Conservation (phyloP, 805 yeast genomes). For the Candida pini region DNA sequence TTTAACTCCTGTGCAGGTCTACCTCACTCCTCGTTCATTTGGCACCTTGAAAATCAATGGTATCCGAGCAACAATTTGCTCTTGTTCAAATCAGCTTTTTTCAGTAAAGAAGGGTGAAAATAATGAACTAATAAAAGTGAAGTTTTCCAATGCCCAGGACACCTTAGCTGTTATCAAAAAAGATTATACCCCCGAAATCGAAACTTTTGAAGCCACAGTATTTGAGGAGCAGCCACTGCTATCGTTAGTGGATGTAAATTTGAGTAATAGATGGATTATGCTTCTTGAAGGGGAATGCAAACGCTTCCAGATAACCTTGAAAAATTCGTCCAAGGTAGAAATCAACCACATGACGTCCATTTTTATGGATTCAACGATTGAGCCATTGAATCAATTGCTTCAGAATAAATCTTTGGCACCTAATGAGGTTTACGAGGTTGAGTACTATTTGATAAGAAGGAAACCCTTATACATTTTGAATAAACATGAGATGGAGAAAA, state of each 20-base stretch:
- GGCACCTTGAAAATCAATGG: slow-evolving; percentile 50
- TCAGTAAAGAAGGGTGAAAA: slow-evolving; percentile 1
- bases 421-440: slow-evolving; percentile 69
- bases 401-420: slow-evolving; percentile 41
- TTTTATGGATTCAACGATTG: slow-evolving; percentile 69
- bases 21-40: slow-evolving; percentile 41
- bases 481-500: slow-evolving; percentile 36
- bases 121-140: slow-evolving; percentile 3
- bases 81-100: slow-evolving; percentile 44
- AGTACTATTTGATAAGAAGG: slow-evolving; percentile 55
- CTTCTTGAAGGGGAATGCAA: slow-evolving; percentile 71
- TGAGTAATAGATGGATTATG: slow-evolving; percentile 66
- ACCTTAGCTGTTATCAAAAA: background rate
- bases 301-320: slow-evolving; percentile 43
- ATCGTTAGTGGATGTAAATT: slow-evolving; percentile 43
- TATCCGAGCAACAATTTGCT: slow-evolving; percentile 43
- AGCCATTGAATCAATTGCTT: slow-evolving; percentile 52
- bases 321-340: slow-evolving; percentile 52
- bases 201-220: slow-evolving; percentile 29
- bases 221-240: slow-evolving; percentile 53
- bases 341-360: slow-evolving; percentile 56
- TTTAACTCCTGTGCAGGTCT: slow-evolving; percentile 33
- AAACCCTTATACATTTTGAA: slow-evolving; percentile 52
- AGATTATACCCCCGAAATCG: slow-evolving; percentile 5
- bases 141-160: slow-evolving; percentile 6